Base-by-base conservation (phyloP, 2,329 filamentous ascomycete genomes). In the Cladosporium halotolerans region DNA sequence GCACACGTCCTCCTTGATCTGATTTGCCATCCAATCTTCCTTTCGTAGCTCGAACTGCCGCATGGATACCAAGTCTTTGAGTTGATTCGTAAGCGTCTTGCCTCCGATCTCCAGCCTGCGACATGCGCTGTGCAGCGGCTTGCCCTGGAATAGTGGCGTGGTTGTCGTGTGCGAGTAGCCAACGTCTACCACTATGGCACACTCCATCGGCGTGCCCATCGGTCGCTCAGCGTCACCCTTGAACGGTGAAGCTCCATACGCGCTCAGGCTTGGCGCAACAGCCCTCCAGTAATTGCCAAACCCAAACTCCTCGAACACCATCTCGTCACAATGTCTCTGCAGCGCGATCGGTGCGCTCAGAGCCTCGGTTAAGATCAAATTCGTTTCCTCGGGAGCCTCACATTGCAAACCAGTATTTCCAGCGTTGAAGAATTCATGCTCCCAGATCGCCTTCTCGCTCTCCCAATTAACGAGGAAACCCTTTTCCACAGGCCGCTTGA, bases 401-500 rank as follows among this genome's bases (percentile, higher is more conserved):
- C 86, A 89, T 70, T 76, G 53, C 9, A 60, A 52, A 78, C 76
- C n/a, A 82, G 82, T 60, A 81, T 81, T 54, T 79, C 75, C n/a
- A 14, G 34, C 34, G 40, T 49, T 44, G 62, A 95, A 85, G 65
- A 97, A 88, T 56, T 91, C 85, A 61, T 85, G 83, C 64, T 96
- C 90, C 93, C 93, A 99, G 48, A 99, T 89, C 65, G 93, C 91
- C 71, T 89, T 92, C 73, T 99, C 83, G 0, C 87, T 85, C 70
- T 99, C 93, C 93, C 93, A 99, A 66, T 92, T 96, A 57, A 97
- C 91, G 46, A 97, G 78, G 66, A 88, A 97, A 7, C 93, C 93
- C 70, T 91, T 95, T 70, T 99, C 93, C 1, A 97, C 88, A 0
- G 93, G 93, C 0, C 92, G 79, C 1, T 92, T 82, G 64, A 96